Base-by-base conservation (phyloP, 345 rosid species). In the Toxicodendron radicans region DNA sequence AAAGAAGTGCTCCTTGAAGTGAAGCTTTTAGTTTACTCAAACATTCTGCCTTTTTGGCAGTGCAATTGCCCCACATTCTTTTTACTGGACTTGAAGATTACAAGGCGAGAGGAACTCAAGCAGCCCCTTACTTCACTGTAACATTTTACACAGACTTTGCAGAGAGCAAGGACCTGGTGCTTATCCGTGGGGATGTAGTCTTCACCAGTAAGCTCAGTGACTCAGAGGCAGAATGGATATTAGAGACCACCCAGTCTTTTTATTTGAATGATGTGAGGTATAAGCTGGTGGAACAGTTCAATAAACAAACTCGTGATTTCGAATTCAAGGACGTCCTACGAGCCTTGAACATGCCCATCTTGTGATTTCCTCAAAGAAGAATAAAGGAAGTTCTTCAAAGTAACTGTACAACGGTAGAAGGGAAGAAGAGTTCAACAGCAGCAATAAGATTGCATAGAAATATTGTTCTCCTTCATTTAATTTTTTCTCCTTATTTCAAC, bases 41-140 rank as follows among this genome's bases (percentile, higher is more conserved):
- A 23, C 32, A 57, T 38, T 56, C 20, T 53, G 65, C 54, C 53
- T 75, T 7, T 79, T 21, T 79, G 86, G 84, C 96, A 95, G 99
- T 93, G 75, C 89, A 93, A 75, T 83, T 89, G 87, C 97, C 98
- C 8, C 92, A 95, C 85, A 87, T 95, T 58, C 70, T 91, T 77
- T 90, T 92, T 82, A 95, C 98, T 2, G 93, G 99, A 78, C 97
- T 93, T 16, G 99, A 95, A 86, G 99, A 95, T 86, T 95, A 95
- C 89, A 95, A 90, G 84, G 95, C 96, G 51, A 89, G 94, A 79
- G 98, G 99, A 83, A 89, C 98, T 77, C 98, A 95, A 83, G 96
- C 97, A 2, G 65, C 99, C 74, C 99, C 96, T 5, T 93, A 93
- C 84, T 78, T 87, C 66, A 89, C 94, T 0, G 80, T 76, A 33